phyloP scores from a whole-genome alignment of 2,329 filamentous ascomycete species.

The Trichoderma citrinoviride region DNA sequence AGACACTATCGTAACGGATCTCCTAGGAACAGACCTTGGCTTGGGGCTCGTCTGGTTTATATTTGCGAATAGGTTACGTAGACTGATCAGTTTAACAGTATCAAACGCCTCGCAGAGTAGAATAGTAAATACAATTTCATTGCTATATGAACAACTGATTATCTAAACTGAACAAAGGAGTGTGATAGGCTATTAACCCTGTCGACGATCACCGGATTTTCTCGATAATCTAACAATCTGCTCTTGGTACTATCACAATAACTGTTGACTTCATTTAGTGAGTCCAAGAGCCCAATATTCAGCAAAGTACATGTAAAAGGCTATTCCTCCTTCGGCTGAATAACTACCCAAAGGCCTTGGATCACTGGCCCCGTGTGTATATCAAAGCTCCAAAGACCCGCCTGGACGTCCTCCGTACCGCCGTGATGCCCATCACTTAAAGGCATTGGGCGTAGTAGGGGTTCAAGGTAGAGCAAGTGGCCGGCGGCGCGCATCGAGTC shows the following conservation, averaged over 20 bases:
- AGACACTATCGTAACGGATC: neutral
- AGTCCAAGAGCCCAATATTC: neutral
- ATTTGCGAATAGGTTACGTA: neutral
- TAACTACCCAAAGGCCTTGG: neutral
- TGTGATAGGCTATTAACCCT: neutral
- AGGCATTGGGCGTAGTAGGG: slow-evolving; percentile 15
- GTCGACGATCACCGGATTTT: neutral
- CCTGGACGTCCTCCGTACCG: neutral
- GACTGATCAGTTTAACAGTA: neutral
- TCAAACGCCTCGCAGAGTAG: neutral
- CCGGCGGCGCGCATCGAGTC: slow-evolving; percentile 7
- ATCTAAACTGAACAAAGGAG: neutral
- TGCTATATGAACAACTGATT: neutral
- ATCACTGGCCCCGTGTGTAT: neutral
- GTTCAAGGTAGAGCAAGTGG: slow-evolving; percentile 15
- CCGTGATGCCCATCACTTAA: neutral
- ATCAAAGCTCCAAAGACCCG: neutral
- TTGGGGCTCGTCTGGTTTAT: neutral
- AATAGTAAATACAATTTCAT: slow-evolving; percentile 3
- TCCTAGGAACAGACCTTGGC: neutral
- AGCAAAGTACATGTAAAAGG: neutral
- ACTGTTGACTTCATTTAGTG: neutral
- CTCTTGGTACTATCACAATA: neutral
- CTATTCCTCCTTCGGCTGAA: neutral
- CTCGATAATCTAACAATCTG: neutral